Evolutionary conservation across 169 alveolate genomes (phyloP).

Genomic region (Babesia caballi): DNA sequence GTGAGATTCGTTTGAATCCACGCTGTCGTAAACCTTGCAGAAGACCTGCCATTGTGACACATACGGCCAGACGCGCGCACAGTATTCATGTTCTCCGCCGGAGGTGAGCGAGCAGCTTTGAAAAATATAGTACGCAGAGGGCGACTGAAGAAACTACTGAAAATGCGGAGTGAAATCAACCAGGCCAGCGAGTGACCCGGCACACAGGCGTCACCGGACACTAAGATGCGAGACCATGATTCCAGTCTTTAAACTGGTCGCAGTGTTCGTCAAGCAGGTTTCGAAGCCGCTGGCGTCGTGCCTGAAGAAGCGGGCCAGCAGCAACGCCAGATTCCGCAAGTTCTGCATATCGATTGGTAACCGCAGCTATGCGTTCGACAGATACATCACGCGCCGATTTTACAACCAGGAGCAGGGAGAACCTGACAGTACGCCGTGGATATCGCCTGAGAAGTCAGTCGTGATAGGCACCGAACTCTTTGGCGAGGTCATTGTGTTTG

Average conservation of each 20-base stretch:
- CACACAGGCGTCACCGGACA: not conserved
- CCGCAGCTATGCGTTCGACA: conserved; percentile 72
- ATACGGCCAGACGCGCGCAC: conserved; percentile 14
- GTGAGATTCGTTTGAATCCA: conserved; percentile 4
- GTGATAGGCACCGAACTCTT: conserved; percentile 76
- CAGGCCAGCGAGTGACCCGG: not conserved
- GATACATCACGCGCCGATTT: conserved; percentile 71
- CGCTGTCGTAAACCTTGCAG: not conserved
- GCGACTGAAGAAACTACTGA: conserved; percentile 34
- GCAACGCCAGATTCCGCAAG: conserved; percentile 68
- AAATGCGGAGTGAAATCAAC: conserved; percentile 29
- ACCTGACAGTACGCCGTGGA: conserved; percentile 59
- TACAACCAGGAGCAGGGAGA: conserved; percentile 61
- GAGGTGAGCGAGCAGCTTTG: conserved; percentile 8
- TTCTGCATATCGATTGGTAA: conserved; percentile 74
- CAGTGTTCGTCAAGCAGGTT: conserved; percentile 74
- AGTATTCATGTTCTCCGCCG: conserved; percentile 6
- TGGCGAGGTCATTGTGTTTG: conserved; percentile 70
- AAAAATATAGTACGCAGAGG: conserved; percentile 22
- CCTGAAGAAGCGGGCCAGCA: conserved; percentile 71
- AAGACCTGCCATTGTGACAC: conserved; percentile 59
- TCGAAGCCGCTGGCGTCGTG: conserved; percentile 76
- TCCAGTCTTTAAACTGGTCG: conserved; percentile 73
- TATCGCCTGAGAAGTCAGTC: conserved; percentile 72
- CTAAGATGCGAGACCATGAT: conserved; percentile 62